Evolutionary conservation across 2,329 filamentous ascomycete genomes (phyloP), one percentile per base, ranked within the genome.

Genomic region (Fusarium kyushuense): DNA sequence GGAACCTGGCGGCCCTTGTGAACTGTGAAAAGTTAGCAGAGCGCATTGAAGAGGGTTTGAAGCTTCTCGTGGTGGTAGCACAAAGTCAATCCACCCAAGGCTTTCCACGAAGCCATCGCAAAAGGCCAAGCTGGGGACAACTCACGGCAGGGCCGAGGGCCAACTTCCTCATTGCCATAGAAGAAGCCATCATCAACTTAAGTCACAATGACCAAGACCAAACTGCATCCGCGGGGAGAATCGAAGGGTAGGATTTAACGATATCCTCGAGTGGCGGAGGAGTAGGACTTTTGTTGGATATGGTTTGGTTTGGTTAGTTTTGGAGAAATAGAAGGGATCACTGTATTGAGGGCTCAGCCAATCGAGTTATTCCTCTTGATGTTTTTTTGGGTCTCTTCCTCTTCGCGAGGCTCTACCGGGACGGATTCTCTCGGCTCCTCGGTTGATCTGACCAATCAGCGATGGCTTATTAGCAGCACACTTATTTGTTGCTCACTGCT

Each of bases 141-240:
- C 87, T 77, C 77, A 89, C 87, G 74, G 85, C 79, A 80, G 86
- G 81, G 78, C 82, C 82, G 75, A 83, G 77, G 77, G 84, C 82
- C 76, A 89, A 79, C 79, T 86, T 86, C 80, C 87, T 86, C 84
- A 89, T 82, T 77, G 86, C 86, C 83, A 89, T 87, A 81, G 86
- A 86, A 78, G 87, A 87, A 80, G 88, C 86, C 83, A 86, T 89
- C 75, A 65, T 80, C 73, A 76, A 72, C 72, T 68, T 67, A 61
- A 71, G 57, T 67, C 68, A 65, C 63, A 70, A 70, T 75, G 68
- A 71, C 72, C 60, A 65, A 64, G 61, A 59, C 53, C 71, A 75
- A 71, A 67, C 72, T 75, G 74, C 77, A 76, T 78, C 72, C 74
- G 73, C 74, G 69, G 60, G 29, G 63, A 73, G 68, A 75, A 65